Evolutionary conservation across 1,284 basidiomycete genomes (phyloP).

Genomic region (Anthracocystis panici-leucophaei): DNA sequence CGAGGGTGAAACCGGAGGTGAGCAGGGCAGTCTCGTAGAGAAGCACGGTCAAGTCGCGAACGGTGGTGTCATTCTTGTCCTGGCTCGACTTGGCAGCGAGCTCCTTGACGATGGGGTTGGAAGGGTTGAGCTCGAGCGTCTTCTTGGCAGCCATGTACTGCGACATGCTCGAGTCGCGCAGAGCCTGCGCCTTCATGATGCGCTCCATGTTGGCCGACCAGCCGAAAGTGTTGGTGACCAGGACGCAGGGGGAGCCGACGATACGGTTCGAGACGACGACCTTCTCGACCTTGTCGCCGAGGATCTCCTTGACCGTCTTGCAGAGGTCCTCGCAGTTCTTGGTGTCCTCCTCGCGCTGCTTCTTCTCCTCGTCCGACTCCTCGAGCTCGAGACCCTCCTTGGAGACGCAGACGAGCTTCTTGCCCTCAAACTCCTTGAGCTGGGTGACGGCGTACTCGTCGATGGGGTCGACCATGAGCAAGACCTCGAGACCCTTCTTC

Average conservation of each 20-base stretch:
- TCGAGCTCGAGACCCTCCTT: conserved; percentile 99
- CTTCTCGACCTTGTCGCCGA: conserved; percentile 99
- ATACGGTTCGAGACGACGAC: conserved; percentile 94
- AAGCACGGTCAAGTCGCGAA: conserved; percentile 93
- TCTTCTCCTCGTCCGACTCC: conserved; percentile 98
- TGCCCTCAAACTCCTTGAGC: conserved; percentile 98
- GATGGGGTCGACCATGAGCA: conserved; percentile 90
- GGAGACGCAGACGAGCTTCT: conserved; percentile 97
- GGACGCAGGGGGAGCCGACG: conserved; percentile 68
- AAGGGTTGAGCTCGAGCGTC: conserved; percentile 97
- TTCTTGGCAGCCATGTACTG: conserved; percentile 96
- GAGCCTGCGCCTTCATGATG: conserved; percentile 99
- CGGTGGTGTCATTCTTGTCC: conserved; percentile 95
- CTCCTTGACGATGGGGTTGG: conserved; percentile 95
- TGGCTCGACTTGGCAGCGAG: conserved; percentile 92
- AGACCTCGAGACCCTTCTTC: conserved; percentile 99
- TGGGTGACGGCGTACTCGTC: conserved; percentile 78
- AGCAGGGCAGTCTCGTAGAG: conserved; percentile 95
- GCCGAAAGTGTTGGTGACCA: conserved; percentile 96
- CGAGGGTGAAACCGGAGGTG: conserved; percentile 82
- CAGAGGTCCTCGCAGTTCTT: conserved; percentile 89
- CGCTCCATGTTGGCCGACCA: conserved; percentile 99
- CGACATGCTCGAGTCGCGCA: conserved; percentile 98
- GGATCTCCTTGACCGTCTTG: conserved; percentile 95
- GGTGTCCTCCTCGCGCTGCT: conserved; percentile 85